Evolutionary conservation across 768 basidiomycete genomes (phyloP), one percentile per base, ranked within the genome.

Genomic region (Suillus cothurnatus): DNA sequence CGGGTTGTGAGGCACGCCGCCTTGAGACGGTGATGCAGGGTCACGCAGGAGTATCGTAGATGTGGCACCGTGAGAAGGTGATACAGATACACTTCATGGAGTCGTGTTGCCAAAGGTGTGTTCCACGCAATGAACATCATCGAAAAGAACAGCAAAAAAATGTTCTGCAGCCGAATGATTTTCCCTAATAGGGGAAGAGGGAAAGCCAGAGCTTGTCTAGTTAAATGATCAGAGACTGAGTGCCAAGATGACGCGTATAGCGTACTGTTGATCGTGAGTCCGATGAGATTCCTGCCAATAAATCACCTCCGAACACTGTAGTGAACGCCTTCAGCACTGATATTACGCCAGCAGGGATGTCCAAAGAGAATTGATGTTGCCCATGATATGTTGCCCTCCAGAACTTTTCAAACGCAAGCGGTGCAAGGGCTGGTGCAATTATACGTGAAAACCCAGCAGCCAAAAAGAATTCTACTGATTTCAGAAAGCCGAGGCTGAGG

Each of bases 371-470:
- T 38, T 81, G 75, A 32, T 73, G 72, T 41, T 71, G 76, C n/a
- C 74, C 75, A 39, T 85, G 81, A 69, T 86, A 88, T 4, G 85
- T 85, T 45, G 74, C 73, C n/a, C 79, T 79, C 88, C 88, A 90
- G 71, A 86, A 90, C 2, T 72, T 75, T 67, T 81, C 79, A 65
- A 90, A 90, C 1, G 83, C 81, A 7, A 82, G 69, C 1, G 86
- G 83, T 0, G 85, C 88, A 23, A 80, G 74, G 11, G 84, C 82
- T 3, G 83, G 84, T 4, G 73, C 65, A 0, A 83, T 81, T 34
- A 84, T 79, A 28, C 78, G 82, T 5, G 75, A 75, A 68, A 89
- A 89, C 0, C 82, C 82, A 3, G 87, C 83, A 17, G 76, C 73
- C 2, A 90, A 74, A 66, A 89, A 84, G 26, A 72, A 73, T 9